These are phyloP conservation scores for Colletotrichum sp. DNA, from an alignment of 2,329 filamentous ascomycete genomes.

Conservation along the genomic window DNA sequence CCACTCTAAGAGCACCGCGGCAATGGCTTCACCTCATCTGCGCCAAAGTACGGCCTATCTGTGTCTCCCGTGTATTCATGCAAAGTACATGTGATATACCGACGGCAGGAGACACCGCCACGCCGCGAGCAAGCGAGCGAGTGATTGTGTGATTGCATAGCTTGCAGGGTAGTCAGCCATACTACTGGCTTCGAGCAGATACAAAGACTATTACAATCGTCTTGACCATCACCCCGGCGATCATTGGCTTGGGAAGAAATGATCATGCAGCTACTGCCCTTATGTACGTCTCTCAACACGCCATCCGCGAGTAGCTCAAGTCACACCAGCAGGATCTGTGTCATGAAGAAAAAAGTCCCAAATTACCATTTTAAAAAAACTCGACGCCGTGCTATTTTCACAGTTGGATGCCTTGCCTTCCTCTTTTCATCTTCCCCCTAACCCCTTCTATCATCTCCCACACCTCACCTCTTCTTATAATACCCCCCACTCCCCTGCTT, in stretches of 20 bases:
- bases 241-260: no score
- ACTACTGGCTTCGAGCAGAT: no score
- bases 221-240: no score
- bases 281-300: background rate
- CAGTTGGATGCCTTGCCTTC: background rate
- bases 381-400: background rate
- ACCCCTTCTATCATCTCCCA: background rate
- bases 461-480: conserved; percentile 38
- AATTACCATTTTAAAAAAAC: conserved; percentile 12
- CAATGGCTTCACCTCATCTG: background rate
- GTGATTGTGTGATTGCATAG: no score
- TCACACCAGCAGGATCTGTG: no score
- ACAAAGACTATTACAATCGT: no score
- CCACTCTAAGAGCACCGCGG: no score
- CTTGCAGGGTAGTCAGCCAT: no score
- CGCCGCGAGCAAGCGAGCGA: background rate
- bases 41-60: no score
- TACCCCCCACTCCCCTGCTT: conserved; percentile 33
- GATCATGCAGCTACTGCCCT: background rate
- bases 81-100: accelerated
- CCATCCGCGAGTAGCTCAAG: no score
- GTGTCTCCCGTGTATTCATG: no score
- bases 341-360: background rate
- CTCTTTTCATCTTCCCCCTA: background rate
- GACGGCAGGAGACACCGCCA: accelerated